Evolutionary conservation across 2,329 filamentous ascomycete genomes (phyloP).

Genomic region (Xylaria sp.): DNA sequence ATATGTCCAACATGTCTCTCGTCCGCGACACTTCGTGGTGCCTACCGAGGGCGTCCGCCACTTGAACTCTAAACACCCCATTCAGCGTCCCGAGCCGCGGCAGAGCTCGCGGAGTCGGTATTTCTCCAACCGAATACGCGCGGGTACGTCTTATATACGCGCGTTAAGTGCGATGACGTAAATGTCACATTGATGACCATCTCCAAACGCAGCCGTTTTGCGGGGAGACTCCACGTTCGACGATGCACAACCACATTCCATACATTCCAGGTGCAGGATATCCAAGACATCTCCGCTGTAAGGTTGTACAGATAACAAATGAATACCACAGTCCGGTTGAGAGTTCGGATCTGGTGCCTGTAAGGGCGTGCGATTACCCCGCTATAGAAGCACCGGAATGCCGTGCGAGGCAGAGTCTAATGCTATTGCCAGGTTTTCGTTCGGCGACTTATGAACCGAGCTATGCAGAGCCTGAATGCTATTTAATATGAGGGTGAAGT

Average conservation of each 20-base stretch:
- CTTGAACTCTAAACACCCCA: neutral
- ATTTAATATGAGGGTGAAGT: slow-evolving; percentile 13
- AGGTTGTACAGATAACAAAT: neutral
- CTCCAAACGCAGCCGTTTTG: neutral
- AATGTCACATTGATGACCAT: too few relatives aligned
- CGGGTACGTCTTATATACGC: neutral
- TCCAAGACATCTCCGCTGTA: neutral
- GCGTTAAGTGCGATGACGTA: neutral
- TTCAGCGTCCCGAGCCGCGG: neutral
- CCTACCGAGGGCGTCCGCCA: too few relatives aligned
- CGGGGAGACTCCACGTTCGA: slow-evolving; percentile 10
- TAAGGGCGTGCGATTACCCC: neutral
- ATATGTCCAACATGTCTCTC: too few relatives aligned
- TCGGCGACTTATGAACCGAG: slow-evolving; percentile 12
- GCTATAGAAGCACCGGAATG: neutral
- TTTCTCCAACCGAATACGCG: neutral
- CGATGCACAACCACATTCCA: neutral
- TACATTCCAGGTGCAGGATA: neutral
- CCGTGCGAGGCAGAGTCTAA: neutral
- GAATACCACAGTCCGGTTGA: neutral
- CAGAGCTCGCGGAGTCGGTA: neutral
- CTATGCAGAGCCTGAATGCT: neutral
- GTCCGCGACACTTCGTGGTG: too few relatives aligned
- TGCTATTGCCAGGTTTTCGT: neutral
- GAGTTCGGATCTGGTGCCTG: neutral